A percentile compares a stretch with the other conserved stretches of the same genome.
Conservation (phyloP, 495 filamentous ascomycete species). For the Parathielavia appendiculata region DNA sequence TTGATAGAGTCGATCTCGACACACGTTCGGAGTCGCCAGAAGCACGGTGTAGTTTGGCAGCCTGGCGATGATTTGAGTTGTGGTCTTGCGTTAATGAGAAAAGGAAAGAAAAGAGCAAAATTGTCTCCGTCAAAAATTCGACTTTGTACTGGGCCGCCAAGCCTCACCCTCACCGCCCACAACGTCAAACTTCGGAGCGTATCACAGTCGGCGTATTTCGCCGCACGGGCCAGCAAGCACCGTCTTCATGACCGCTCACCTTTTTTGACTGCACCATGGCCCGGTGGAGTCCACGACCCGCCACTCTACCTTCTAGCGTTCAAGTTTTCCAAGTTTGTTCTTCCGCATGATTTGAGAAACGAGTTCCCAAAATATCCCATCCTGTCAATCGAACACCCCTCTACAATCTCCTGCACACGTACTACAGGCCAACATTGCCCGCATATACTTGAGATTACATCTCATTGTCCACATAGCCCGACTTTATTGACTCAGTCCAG, state of each 20-base stretch:
- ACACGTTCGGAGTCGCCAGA: conserved; percentile 85
- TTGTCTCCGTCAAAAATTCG: conserved; percentile 14
- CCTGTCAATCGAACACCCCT: conserved; percentile 13
- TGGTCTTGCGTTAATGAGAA: conserved; percentile 65
- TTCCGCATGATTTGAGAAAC: conserved; percentile 18
- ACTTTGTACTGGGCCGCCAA: conserved; percentile 10
- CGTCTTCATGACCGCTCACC: conserved; percentile 18
- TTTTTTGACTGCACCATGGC: conserved; percentile 17
- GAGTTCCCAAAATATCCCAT: conserved; percentile 11
- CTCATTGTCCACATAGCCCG: background rate
- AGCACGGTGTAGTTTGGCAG: conserved; percentile 53
- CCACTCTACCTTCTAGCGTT: conserved; percentile 19
- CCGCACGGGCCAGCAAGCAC: conserved; percentile 8
- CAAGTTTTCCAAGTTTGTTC: conserved; percentile 28
- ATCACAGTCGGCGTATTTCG: background rate
- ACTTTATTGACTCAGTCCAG: background rate
- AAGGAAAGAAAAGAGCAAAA: conserved; percentile 27
- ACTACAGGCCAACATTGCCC: background rate
- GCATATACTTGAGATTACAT: conserved; percentile 5
- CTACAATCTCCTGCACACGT: background rate
- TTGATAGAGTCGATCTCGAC: conserved; percentile 50
- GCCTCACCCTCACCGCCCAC: conserved; percentile 26
- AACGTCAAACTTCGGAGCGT: conserved; percentile 16
- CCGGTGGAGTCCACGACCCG: conserved; percentile 23
- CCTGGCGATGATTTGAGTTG: conserved; percentile 90